Base-by-base conservation (phyloP, 164 flowering plant species). In the Macadamia integrifolia region DNA sequence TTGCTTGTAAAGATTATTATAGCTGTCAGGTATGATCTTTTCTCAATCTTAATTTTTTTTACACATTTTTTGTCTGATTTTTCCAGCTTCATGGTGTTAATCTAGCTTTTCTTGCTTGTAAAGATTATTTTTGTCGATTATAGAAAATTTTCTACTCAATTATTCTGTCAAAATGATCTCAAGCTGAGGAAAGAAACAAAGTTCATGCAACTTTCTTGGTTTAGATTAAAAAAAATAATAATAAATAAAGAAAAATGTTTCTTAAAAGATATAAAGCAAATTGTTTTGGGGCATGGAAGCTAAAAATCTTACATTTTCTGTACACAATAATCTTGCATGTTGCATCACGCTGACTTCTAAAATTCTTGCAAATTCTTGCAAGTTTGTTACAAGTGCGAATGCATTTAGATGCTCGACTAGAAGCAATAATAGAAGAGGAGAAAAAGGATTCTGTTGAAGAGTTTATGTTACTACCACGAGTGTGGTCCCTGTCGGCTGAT, bases 61-160 rank as follows among this genome's bases (percentile, higher is more conserved):
- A 43, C 48, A 5, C 48, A 43, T 5, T 5, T 43, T 43, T 43
- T 43, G 9, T 43, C 1, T 11, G 13, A 9, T 46, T 8, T 11
- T 3, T 11, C 13, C 13, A 11, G 7, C 50, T 46, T 46, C 50
- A 46, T 46, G 23, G 23, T 23, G 84, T 81, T 28, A 92, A 92
- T 76, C 46, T 92, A 67, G 97, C 99, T 66, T 90, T 94, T 75
- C 88, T 94, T 73, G 97, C 97, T 52, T 94, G 97, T 71, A 76
- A 83, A 62, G 93, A 94, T 75, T 94, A 84, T 0, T 35, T 35
- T 35, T 35, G 40, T 35, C 5, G 0, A 35, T 35, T 35, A 35
- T 35, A 35, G 40, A 35, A 23, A 35, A 35, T 35, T 46, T 46
- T 46, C 50, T 46, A 28, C 48, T 53, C 35, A 63, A 28, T 63